Evolutionary conservation across 163 green algal species (phyloP).

Genomic region (Scenedesmus sp.): DNA sequence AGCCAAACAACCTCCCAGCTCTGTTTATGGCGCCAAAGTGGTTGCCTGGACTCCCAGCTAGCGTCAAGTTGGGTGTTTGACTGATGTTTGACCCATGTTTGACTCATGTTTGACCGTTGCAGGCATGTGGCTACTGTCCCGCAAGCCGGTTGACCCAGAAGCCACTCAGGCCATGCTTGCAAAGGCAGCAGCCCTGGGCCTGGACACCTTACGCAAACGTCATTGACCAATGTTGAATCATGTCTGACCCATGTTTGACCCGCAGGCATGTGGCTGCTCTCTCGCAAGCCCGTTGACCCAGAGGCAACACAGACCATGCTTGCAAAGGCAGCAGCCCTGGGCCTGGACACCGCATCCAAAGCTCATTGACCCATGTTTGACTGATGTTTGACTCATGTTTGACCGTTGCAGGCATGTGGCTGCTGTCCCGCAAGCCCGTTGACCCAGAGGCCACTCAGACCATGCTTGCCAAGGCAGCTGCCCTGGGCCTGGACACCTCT

Average conservation of each 20-base stretch:
- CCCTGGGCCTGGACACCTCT: slow-evolving; percentile 50
- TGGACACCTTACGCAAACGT: slow-evolving; percentile 36
- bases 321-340: slow-evolving; percentile 19
- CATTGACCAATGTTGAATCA: too few species aligned
- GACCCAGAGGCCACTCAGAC: slow-evolving; percentile 33
- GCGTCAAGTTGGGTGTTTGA: background rate
- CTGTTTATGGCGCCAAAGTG: background rate
- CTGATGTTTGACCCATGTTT: background rate
- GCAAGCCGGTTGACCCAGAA: slow-evolving; percentile 42
- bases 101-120: background rate
- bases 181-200: slow-evolving; percentile 34
- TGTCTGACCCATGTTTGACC: background rate
- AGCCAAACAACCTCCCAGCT: background rate
- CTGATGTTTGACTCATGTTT: background rate
- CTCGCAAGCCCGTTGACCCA: slow-evolving; percentile 52
- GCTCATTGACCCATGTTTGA: background rate
- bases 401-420: slow-evolving; percentile 48
- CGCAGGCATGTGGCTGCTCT: slow-evolving; percentile 57
- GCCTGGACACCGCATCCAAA: slow-evolving; percentile 41
- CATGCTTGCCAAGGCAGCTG: slow-evolving; percentile 18
- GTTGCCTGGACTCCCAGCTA: background rate
- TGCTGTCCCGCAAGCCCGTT: slow-evolving; percentile 49
- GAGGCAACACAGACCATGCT: slow-evolving; percentile 26
- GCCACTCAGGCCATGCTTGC: slow-evolving; percentile 24
- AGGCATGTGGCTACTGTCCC: slow-evolving; percentile 57